Percentiles rank a stretch among this genome's conserved stretches.
Evolutionary conservation across 2,329 filamentous ascomycete genomes (phyloP).

Genomic region (Pezizomycotina sp.): DNA sequence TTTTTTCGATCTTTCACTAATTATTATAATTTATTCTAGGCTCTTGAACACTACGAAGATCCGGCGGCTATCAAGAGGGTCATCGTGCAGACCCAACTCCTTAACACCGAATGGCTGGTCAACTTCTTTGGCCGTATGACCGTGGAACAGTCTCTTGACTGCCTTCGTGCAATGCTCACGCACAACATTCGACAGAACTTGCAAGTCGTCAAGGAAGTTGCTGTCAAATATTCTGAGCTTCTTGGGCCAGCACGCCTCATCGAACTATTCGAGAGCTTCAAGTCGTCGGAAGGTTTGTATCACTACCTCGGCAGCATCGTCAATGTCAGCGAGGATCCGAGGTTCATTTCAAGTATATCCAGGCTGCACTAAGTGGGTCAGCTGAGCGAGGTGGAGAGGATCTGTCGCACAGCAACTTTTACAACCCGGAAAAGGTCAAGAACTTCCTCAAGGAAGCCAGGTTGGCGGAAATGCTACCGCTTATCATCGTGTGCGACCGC

Average conservation of each 20-base stretch:
- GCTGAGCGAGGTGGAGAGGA: conserved; percentile 88
- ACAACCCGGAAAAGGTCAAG: conserved; percentile 91
- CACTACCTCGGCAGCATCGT: conserved; percentile 97
- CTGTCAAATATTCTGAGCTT: conserved; percentile 94
- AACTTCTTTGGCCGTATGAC: conserved; percentile 88
- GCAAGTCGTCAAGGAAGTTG: conserved; percentile 83
- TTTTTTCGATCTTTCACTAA: not conserved
- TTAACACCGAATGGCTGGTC: conserved; percentile 76
- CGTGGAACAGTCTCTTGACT: conserved; percentile 86
- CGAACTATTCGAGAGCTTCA: conserved; percentile 91
- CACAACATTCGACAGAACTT: conserved; percentile 93
- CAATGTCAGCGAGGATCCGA: conserved; percentile 88
- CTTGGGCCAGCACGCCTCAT: conserved; percentile 77
- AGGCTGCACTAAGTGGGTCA: conserved; percentile 92
- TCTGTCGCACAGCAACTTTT: conserved; percentile 81
- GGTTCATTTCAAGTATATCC: conserved; percentile 98
- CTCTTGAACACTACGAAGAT: conserved; percentile 88
- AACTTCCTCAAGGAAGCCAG: conserved; percentile 98
- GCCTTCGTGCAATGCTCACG: conserved; percentile 90
- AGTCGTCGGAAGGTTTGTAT: conserved; percentile 89
- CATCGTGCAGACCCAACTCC: conserved; percentile 62
- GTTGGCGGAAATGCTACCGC: conserved; percentile 75
- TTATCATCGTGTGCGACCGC: conserved; percentile 98
- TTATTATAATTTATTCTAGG: conserved; percentile 28
- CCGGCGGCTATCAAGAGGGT: conserved; percentile 79